A percentile compares a stretch with the other conserved stretches of the same genome.
These are phyloP conservation scores for Oryza meridionalis DNA, from an alignment of 176 grass and related monocot species.

Conservation along the genomic window DNA sequence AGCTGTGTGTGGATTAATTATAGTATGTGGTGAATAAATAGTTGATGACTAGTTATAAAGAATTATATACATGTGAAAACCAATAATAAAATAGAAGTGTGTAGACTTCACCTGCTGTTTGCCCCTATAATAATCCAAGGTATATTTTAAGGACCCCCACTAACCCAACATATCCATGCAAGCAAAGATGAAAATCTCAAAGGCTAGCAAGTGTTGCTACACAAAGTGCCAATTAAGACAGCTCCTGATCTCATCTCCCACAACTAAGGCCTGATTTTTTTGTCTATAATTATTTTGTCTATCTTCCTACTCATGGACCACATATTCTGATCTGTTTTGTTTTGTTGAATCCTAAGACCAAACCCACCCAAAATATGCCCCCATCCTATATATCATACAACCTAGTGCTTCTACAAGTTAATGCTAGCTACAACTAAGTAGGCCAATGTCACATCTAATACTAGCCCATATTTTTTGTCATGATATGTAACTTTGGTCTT, in stretches of 20 bases:
- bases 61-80: neutral
- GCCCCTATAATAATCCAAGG: slow-evolving; percentile 42
- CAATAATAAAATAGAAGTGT: neutral
- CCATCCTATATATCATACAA: neutral
- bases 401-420: slow-evolving; percentile 27
- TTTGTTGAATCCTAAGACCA: slow-evolving; percentile 39
- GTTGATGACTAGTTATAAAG: neutral
- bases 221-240: slow-evolving; percentile 45
- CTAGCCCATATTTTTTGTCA: slow-evolving; percentile 47
- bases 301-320: slow-evolving; percentile 29
- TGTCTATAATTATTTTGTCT: neutral
- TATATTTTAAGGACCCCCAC: slow-evolving; percentile 61
- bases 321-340: slow-evolving; percentile 8
- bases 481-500: slow-evolving; percentile 4
- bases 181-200: slow-evolving; percentile 44
- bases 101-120: neutral
- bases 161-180: slow-evolving; percentile 56
- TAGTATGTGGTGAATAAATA: neutral
- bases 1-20: neutral
- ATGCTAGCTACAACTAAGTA: slow-evolving; percentile 35
- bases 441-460: slow-evolving; percentile 46
- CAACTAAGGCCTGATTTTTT: slow-evolving; percentile 33
- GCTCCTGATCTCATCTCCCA: slow-evolving; percentile 30
- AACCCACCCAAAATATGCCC: slow-evolving; percentile 12
- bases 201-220: slow-evolving; percentile 40